These are phyloP conservation scores for Mrakia blollopis DNA, from an alignment of 768 basidiomycete genomes.

Conservation along the genomic window DNA sequence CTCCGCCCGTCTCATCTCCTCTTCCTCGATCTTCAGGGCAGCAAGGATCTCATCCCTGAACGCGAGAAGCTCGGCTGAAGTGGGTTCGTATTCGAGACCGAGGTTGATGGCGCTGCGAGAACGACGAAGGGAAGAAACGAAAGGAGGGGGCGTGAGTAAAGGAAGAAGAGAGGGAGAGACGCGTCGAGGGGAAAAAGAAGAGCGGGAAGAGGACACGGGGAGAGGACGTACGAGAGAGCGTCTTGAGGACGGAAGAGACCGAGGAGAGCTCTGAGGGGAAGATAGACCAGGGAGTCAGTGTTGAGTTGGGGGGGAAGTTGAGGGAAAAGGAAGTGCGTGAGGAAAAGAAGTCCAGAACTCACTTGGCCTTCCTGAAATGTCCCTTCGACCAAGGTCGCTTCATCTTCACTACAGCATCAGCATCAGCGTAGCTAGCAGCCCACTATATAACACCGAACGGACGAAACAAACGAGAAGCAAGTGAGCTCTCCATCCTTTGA, in stretches of 20 bases:
- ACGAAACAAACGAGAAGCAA: not conserved
- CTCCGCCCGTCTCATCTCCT: not conserved
- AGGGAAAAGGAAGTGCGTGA: no score
- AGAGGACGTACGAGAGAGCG: constrained; percentile 46
- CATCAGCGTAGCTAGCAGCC: constrained; percentile 52
- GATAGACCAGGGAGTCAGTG: constrained; percentile 45
- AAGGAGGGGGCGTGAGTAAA: not conserved
- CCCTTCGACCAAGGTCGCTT: constrained; percentile 91
- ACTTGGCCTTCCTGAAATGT: constrained; percentile 61
- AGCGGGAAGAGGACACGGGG: not conserved
- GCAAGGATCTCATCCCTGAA: constrained; percentile 23
- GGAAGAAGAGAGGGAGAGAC: not conserved
- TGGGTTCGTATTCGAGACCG: constrained; percentile 77
- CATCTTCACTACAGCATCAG: constrained; percentile 79
- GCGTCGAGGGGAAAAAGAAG: not conserved
- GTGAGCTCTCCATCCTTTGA: not conserved
- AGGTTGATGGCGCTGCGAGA: constrained; percentile 59
- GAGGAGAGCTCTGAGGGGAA: constrained; percentile 68
- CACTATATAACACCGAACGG: constrained; percentile 46
- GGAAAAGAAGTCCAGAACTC: not conserved
- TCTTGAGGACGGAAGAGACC: constrained; percentile 65
- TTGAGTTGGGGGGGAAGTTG: not conserved
- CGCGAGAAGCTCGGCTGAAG: constrained; percentile 15
- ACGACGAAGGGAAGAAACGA: not conserved
- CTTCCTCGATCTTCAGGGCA: not conserved